A percentile compares a stretch with the other conserved stretches of the same genome.
phyloP scores from a whole-genome alignment of 2,329 filamentous ascomycete species.

The Aspergillus quadricinctus region DNA sequence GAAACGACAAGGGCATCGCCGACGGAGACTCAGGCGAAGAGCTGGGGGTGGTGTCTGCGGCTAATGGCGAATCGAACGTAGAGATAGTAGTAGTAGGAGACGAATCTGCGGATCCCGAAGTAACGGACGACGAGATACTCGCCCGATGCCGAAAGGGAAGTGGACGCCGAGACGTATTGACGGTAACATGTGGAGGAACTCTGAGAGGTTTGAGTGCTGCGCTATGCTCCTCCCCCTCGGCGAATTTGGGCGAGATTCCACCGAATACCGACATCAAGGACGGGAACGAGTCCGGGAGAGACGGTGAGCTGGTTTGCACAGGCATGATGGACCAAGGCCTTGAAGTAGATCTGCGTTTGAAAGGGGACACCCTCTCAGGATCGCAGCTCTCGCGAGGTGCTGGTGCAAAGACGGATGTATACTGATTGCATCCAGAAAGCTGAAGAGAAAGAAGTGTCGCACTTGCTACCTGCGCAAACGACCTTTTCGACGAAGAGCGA shows the following conservation, averaged over 20 bases:
- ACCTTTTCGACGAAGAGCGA: slow-evolving; percentile 28
- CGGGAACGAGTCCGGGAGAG: slow-evolving; percentile 44
- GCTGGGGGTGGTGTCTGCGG: slow-evolving; percentile 85
- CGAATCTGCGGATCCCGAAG: slow-evolving; percentile 83
- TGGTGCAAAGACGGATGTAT: slow-evolving; percentile 19
- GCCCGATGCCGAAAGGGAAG: slow-evolving; percentile 37
- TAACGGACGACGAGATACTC: slow-evolving; percentile 39
- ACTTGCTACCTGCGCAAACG: slow-evolving; percentile 42
- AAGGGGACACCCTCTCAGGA: slow-evolving; percentile 25
- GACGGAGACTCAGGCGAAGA: slow-evolving; percentile 88
- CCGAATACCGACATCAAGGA: slow-evolving; percentile 53
- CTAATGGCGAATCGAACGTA: slow-evolving; percentile 83
- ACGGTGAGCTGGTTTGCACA: slow-evolving; percentile 38
- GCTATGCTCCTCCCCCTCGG: slow-evolving; percentile 26
- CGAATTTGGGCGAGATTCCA: slow-evolving; percentile 27
- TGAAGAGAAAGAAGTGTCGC: slow-evolving; percentile 22
- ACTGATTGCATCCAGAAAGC: slow-evolving; percentile 25
- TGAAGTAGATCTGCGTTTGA: slow-evolving; percentile 26
- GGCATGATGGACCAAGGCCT: slow-evolving; percentile 31
- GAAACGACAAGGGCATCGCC: slow-evolving; percentile 57
- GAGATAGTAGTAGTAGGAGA: slow-evolving; percentile 93
- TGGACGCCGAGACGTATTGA: slow-evolving; percentile 21
- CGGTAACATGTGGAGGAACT: slow-evolving; percentile 24
- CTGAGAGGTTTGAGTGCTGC: slow-evolving; percentile 21
- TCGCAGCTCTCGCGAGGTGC: slow-evolving; percentile 22